Conservation (phyloP, 164 flowering plant genomes). For the Aristolochia contorta region DNA sequence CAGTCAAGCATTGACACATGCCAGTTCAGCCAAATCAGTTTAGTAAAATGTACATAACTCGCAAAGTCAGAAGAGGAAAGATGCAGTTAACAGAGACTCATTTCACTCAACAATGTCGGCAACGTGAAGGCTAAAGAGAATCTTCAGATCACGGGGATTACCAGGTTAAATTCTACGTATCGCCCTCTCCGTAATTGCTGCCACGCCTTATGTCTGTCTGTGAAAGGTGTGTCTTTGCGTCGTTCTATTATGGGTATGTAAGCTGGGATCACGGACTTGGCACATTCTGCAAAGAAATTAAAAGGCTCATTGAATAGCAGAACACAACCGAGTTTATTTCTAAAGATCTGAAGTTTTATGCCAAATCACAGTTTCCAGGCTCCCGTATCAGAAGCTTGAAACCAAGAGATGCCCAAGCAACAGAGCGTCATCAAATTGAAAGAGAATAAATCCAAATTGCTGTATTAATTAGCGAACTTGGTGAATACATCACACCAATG, state of each 20-base stretch:
- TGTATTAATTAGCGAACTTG: too few relatives aligned
- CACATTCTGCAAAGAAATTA: constrained; percentile 56
- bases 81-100: not conserved
- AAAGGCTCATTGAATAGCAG: too few relatives aligned
- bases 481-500: not conserved
- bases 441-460: not conserved
- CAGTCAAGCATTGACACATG: not conserved
- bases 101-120: not conserved
- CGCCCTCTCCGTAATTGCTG: constrained; percentile 94
- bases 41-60: too few relatives aligned
- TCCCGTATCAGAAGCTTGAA: not conserved
- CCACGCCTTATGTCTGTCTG: constrained; percentile 69
- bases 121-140: too few relatives aligned
- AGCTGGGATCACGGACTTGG: constrained; percentile 85
- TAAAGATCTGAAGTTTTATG: not conserved
- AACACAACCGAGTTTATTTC: not conserved
- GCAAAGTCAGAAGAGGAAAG: too few relatives aligned
- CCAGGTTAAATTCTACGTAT: constrained; percentile 97
- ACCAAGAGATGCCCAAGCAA: too few relatives aligned
- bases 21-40: not conserved
- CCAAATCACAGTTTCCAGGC: not conserved
- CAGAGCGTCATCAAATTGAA: too few relatives aligned
- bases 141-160: constrained; percentile 20
- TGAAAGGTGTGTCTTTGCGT: constrained; percentile 74
- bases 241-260: constrained; percentile 75